Base-by-base conservation (phyloP, 768 basidiomycete genomes). In the Termitomyces eurrhizus region DNA sequence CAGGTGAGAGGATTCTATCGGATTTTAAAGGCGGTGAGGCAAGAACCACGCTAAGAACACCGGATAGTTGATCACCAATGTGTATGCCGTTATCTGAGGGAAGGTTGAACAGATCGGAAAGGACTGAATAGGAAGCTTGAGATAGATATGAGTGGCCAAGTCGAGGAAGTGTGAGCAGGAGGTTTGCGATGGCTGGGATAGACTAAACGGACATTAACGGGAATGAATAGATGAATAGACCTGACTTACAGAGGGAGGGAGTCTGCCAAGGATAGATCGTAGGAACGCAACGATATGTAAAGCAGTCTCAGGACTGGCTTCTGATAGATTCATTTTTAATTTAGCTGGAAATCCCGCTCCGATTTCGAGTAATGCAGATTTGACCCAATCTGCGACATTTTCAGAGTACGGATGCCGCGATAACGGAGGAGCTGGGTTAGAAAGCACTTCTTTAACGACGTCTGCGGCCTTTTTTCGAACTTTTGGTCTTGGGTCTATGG, bases 381-480 rank as follows among this genome's bases (percentile, higher is more conserved):
- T 79, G 24, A 87, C 78, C 90, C 93, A 98, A 58, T 92, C 89
- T 9, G 90, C 83, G 18, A 92, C 88, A 64, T 86, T 80, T 42
- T 88, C 83, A 0, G 92, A 81, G 70, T 97, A 99, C 0, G 97
- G 95, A 75, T 99, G 97, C 26, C 80, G 73, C 6, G 84, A 67
- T 41, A 90, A 78, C 0, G 96, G 96, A 4, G 86, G 78, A 3
- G 93, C 91, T 9, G 95, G 93, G 29, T 79, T 79, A 16, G 81
- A 78, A 39, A 99, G 78, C 4, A 94, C 80, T 65, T 92, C 89
- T 66, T 81, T 83, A 36, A 99, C 82, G 21, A 90, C 83, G 68
- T 98, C 95, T 50, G 89, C 88, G 26, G 95, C 95, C 69, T 89
- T 86, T 73, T 84, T 95, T 58, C 97, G 86, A 56, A 99, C 94